Conservation (phyloP, 2,329 filamentous ascomycete genomes). For the Fusarium nurragi region DNA sequence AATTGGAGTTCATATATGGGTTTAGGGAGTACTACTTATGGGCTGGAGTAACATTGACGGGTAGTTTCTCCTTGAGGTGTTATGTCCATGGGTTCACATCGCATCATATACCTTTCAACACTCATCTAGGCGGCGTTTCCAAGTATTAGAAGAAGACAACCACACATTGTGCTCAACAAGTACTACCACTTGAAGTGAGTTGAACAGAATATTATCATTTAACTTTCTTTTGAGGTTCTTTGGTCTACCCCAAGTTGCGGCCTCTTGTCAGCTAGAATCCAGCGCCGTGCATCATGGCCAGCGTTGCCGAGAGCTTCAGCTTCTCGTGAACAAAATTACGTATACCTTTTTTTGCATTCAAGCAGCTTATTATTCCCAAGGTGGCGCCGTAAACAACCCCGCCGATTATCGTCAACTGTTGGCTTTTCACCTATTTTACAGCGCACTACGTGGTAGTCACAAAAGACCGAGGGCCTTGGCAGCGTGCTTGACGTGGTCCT, state of each 20-base stretch:
- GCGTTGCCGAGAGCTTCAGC: conserved; percentile 5
- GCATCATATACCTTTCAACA: conserved; percentile 33
- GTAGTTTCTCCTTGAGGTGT: conserved; percentile 31
- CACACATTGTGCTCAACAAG: neutral
- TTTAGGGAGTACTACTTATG: conserved; percentile 17
- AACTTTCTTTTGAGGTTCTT: conserved; percentile 30
- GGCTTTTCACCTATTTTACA: conserved; percentile 31
- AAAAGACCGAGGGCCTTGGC: conserved; percentile 76
- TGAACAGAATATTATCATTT: conserved; percentile 23
- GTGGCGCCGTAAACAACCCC: conserved; percentile 24
- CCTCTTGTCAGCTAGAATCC: conserved; percentile 6
- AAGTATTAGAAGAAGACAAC: conserved; percentile 26
- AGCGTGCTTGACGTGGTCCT: conserved; percentile 91
- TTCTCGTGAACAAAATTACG: conserved; percentile 6
- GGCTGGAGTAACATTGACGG: conserved; percentile 24
- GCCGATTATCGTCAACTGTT: conserved; percentile 15
- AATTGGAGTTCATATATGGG: conserved; percentile 2
- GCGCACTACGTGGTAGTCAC: conserved; percentile 43
- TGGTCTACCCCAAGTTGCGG: neutral
- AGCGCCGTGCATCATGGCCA: conserved; percentile 11
- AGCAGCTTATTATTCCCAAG: neutral
- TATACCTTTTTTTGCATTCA: neutral
- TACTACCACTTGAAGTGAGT: conserved; percentile 25
- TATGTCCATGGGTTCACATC: conserved; percentile 30
- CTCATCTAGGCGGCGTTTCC: conserved; percentile 40